Conservation (phyloP, 129 eudicot species). For the Flaveria sonorensis region DNA sequence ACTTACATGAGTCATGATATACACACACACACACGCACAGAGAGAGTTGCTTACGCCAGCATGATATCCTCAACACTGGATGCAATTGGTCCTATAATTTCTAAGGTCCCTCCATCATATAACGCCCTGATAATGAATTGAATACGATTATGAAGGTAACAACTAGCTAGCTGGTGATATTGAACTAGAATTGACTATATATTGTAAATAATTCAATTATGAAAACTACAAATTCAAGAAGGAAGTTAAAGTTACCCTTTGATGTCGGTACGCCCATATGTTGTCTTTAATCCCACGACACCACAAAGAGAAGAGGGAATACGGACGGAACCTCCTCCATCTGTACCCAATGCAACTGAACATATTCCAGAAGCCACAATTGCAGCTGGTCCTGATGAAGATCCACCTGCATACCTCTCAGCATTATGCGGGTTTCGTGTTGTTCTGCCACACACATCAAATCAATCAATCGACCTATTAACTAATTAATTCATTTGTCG, state of each 20-base stretch:
- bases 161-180: neutral
- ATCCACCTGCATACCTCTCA: constrained; percentile 90
- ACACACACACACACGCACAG: neutral
- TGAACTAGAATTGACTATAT: neutral
- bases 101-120: constrained; percentile 72
- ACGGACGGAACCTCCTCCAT: constrained; percentile 97
- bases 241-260: constrained; percentile 50
- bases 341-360: constrained; percentile 91
- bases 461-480: too few species aligned
- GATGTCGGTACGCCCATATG: constrained; percentile 72
- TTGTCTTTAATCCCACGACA: constrained; percentile 88
- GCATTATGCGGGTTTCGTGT: constrained; percentile 85
- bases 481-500: neutral
- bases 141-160: neutral
- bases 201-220: neutral
- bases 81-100: constrained; percentile 83
- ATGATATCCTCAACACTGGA: constrained; percentile 84
- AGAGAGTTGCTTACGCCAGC: constrained; percentile 67
- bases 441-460: constrained; percentile 46
- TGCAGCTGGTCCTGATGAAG: constrained; percentile 95
- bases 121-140: constrained; percentile 39
- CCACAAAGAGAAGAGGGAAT: constrained; percentile 98
- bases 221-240: neutral
- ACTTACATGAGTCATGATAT: neutral
- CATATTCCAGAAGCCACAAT: constrained; percentile 90